Evolutionary conservation across 768 basidiomycete species (phyloP).

Genomic region (Amanita exitialis): DNA sequence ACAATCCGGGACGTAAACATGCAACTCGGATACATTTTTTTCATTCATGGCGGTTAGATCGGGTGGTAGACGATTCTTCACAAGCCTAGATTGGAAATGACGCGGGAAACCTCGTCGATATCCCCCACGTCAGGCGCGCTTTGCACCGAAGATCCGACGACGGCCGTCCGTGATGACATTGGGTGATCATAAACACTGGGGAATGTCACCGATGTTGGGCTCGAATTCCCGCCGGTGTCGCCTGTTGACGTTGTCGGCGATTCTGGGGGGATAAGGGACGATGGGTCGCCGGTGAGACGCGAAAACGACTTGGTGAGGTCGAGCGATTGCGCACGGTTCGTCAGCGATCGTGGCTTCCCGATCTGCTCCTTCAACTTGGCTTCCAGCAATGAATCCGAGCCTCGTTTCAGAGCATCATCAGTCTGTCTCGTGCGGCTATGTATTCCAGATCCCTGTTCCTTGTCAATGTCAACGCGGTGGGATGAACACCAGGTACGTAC

Average conservation of each 20-base stretch:
- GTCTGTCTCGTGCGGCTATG: conserved; percentile 56
- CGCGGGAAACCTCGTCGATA: conserved; percentile 64
- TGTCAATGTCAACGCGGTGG: conserved; percentile 8
- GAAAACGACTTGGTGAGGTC: conserved; percentile 80
- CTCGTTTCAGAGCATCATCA: conserved; percentile 72
- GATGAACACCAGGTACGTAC: conserved; percentile 28
- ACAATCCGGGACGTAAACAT: conserved; percentile 3
- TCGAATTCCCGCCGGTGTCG: conserved; percentile 68
- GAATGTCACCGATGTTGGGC: conserved; percentile 72
- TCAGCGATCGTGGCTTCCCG: conserved; percentile 70
- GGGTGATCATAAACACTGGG: conserved; percentile 78
- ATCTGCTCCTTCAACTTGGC: conserved; percentile 74
- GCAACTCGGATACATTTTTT: not conserved
- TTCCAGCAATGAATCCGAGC: conserved; percentile 76
- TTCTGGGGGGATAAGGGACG: conserved; percentile 58
- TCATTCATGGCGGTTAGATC: not conserved
- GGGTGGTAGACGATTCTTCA: conserved; percentile 19
- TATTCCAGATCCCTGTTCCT: conserved; percentile 53
- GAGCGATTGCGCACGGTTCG: conserved; percentile 83
- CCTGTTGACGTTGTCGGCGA: conserved; percentile 72
- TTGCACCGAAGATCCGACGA: conserved; percentile 31
- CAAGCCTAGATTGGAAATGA: conserved; percentile 68
- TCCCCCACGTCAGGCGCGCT: conserved; percentile 43
- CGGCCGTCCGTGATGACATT: conserved; percentile 30
- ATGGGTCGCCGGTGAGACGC: conserved; percentile 55